Percentiles rank a stretch among this genome's conserved stretches.
phyloP scores from a whole-genome alignment of 202 grass and related monocot species.

The Carex arenaria region DNA sequence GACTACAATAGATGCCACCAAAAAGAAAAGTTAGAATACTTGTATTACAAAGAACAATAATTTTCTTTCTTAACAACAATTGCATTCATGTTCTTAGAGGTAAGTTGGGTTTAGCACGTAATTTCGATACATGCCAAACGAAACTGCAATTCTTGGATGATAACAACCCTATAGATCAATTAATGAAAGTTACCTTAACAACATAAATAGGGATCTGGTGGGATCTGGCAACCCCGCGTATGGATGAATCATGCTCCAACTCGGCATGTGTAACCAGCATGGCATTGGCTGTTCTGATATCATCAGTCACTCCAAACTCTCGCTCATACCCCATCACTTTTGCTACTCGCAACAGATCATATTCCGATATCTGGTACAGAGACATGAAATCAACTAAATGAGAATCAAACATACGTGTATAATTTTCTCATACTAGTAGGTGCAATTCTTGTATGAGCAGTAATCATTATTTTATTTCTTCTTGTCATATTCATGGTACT shows the following conservation, averaged over 20 bases:
- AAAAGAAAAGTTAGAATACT: neutral
- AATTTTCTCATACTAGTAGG: neutral
- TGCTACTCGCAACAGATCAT: slow-evolving; percentile 85
- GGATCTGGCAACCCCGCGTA: slow-evolving; percentile 71
- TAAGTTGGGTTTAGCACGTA: neutral
- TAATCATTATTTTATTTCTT: neutral
- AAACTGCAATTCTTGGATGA: neutral
- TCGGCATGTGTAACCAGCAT: slow-evolving; percentile 86
- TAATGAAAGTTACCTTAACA: slow-evolving; percentile 53
- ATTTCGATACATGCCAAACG: neutral
- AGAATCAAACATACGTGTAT: neutral
- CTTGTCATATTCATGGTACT: neutral
- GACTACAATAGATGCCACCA: slow-evolving; percentile 30
- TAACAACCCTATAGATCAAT: slow-evolving; percentile 13
- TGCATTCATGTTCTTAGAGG: slow-evolving; percentile 16
- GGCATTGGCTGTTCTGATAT: slow-evolving; percentile 67
- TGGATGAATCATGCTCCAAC: slow-evolving; percentile 87
- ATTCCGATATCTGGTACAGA: slow-evolving; percentile 65
- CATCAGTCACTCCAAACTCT: slow-evolving; percentile 78
- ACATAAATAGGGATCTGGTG: slow-evolving; percentile 84
- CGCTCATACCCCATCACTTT: slow-evolving; percentile 80
- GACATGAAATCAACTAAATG: slow-evolving; percentile 1
- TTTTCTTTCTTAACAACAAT: slow-evolving; percentile 4
- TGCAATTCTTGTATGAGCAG: neutral
- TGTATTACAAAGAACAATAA: neutral